Evolutionary conservation across 148 eudicot genomes (phyloP), one percentile per base, ranked within the genome.

Genomic region (Hydrangea macrophylla): DNA sequence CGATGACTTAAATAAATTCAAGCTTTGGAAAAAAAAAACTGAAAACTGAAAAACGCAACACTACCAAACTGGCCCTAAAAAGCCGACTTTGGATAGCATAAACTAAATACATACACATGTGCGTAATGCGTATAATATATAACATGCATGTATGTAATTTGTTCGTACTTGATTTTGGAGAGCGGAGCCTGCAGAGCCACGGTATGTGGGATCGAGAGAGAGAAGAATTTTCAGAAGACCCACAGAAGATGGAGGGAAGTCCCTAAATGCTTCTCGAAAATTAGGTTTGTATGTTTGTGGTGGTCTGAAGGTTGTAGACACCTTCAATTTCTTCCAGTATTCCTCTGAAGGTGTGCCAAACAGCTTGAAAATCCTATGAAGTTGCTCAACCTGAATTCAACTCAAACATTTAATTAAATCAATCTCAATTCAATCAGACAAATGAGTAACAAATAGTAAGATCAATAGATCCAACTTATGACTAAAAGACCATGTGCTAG

Each of bases 321-420:
- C 67, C 74, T 79, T 82, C 64, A 68, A 9, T 70, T 50, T 76
- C 31, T 68, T 82, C 75, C 77, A 82, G 54, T 62, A 82, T 2
- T 78, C 86, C 1, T 76, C 86, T 13, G 86, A 42, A n/a, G 86
- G 86, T 9, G 82, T 72, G 23, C 86, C 86, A 68, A 82, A 82
- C 7, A 82, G 78, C 75, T 76, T 79, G 71, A 82, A 82, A 10
- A 82, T 82, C 70, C 31, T 75, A 30, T 82, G 86, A 25, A 79
- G 70, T 54, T 82, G 86, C 60, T 82, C 86, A 32, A 76, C 78
- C 86, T 82, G 60, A 10, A 48, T 18, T 20, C 53, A 48, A n/a
- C n/a, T 42, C 18, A 48, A 48, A 48, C 0, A 48, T 48, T n/a
- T 18, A 8, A 48, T 30, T n/a, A n/a, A n/a, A n/a, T n/a, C n/a